Evolutionary conservation across 2,329 filamentous ascomycete genomes (phyloP).

Genomic region (Botrytis pseudocinerea): DNA sequence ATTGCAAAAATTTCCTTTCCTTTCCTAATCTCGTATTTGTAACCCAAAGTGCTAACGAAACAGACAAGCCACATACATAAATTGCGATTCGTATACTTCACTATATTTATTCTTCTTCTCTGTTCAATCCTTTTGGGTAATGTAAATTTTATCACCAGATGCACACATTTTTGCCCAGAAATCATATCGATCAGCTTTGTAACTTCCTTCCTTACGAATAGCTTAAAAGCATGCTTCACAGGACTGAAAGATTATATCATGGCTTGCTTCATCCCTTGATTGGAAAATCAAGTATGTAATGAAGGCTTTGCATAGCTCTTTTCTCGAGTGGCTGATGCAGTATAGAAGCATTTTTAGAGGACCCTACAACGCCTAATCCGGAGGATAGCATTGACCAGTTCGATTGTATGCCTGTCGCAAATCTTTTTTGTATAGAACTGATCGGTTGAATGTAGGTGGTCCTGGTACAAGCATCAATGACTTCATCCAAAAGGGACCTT

Average conservation of each 20-base stretch:
- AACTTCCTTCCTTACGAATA: neutral
- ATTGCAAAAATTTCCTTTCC: neutral
- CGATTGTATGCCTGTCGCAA: neutral
- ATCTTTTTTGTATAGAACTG: neutral
- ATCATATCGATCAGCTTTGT: neutral
- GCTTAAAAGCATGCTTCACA: neutral
- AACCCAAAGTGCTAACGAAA: neutral
- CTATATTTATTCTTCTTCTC: neutral
- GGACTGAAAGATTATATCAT: neutral
- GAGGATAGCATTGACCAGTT: neutral
- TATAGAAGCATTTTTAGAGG: neutral
- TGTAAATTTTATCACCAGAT: neutral
- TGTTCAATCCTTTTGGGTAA: neutral
- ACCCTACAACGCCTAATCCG: neutral
- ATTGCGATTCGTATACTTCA: neutral
- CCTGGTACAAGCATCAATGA: neutral
- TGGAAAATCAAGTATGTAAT: neutral
- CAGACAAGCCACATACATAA: neutral
- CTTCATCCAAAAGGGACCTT: neutral
- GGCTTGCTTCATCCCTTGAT: neutral
- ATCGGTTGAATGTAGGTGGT: neutral
- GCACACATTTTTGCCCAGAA: neutral
- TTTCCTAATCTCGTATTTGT: neutral
- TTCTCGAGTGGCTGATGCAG: neutral
- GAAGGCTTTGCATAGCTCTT: neutral